These are phyloP conservation scores for Kappamyces sp. DNA, from an alignment of 192 early-diverging fungal genomes.

Conservation along the genomic window DNA sequence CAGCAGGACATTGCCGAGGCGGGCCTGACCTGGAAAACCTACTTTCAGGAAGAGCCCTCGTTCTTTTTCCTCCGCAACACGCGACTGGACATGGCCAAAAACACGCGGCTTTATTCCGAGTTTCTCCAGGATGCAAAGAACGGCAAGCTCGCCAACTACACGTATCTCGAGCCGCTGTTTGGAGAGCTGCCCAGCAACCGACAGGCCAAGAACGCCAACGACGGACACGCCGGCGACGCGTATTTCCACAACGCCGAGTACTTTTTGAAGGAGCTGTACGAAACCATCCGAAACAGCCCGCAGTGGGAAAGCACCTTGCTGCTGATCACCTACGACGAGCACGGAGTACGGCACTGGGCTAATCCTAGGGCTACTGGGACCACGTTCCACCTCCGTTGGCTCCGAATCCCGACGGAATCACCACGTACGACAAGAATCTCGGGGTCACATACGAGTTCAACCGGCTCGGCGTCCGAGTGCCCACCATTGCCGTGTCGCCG, in stretches of 20 bases:
- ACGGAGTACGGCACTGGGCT: conserved; percentile 44
- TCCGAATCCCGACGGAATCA: conserved; percentile 38
- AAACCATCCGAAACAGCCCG: conserved; percentile 37
- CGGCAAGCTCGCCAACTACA: conserved; percentile 25
- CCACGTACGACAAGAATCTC: neutral
- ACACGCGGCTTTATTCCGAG: conserved; percentile 19
- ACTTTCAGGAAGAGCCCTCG: conserved; percentile 11
- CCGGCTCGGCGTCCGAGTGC: conserved; percentile 45
- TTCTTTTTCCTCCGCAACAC: neutral
- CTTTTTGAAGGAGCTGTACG: conserved; percentile 39
- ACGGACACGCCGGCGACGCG: conserved; percentile 23
- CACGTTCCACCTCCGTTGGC: conserved; percentile 30
- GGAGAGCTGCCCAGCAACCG: conserved; percentile 15
- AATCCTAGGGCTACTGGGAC: too few relatives aligned
- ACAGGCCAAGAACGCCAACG: conserved; percentile 17
- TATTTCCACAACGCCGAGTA: conserved; percentile 27
- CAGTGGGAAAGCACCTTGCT: conserved; percentile 45
- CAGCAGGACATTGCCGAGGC: conserved; percentile 9
- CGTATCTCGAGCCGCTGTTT: conserved; percentile 27
- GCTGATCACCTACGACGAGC: conserved; percentile 47
- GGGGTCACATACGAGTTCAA: conserved; percentile 33
- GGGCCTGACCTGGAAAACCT: conserved; percentile 12
- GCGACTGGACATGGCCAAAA: conserved; percentile 10
- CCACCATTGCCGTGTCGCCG: conserved; percentile 39
- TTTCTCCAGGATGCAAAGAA: conserved; percentile 22